Evolutionary conservation across 139 green algal species (phyloP).

Genomic region (Choricystis sp.): DNA sequence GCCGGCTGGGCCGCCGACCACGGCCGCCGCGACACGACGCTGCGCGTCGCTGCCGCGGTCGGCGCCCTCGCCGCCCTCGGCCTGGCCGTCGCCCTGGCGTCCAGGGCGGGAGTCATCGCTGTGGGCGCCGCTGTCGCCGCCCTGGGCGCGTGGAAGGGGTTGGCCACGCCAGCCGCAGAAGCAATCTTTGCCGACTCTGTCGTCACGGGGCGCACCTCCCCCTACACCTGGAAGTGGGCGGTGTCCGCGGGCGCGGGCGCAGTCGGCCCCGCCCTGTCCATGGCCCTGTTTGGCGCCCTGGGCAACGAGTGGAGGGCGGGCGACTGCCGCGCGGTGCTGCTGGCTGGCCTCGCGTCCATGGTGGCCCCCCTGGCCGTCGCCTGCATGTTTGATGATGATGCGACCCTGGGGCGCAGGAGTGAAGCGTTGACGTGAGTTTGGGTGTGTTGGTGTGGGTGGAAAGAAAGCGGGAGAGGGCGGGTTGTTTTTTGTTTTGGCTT

Average conservation of each 20-base stretch:
- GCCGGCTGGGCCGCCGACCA: conserved; percentile 18
- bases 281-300: conserved; percentile 19
- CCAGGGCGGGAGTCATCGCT: background rate
- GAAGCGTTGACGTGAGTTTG: background rate
- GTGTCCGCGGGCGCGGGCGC: conserved; percentile 8
- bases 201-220: conserved; percentile 11
- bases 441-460: too few relatives aligned
- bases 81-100: conserved; percentile 3
- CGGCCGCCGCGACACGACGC: conserved; percentile 13
- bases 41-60: conserved; percentile 10
- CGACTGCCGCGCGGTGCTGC: conserved; percentile 22
- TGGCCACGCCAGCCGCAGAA: conserved; percentile 2
- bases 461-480: background rate
- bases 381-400: conserved; percentile 28
- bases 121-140: conserved; percentile 8
- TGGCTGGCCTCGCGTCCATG: conserved; percentile 15
- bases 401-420: conserved; percentile 7
- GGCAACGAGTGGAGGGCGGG: conserved; percentile 20
- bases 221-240: conserved; percentile 15
- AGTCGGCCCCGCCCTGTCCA: conserved; percentile 14
- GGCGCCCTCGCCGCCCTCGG: conserved; percentile 3
- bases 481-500: too few relatives aligned
- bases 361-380: conserved; percentile 14
- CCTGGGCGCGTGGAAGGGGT: conserved; percentile 8
- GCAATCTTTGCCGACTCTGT: conserved; percentile 21